Percentiles rank a stretch among this genome's conserved stretches.
phyloP scores from a whole-genome alignment of 352 stramenopile species.

The Phytophthora hibernalis region DNA sequence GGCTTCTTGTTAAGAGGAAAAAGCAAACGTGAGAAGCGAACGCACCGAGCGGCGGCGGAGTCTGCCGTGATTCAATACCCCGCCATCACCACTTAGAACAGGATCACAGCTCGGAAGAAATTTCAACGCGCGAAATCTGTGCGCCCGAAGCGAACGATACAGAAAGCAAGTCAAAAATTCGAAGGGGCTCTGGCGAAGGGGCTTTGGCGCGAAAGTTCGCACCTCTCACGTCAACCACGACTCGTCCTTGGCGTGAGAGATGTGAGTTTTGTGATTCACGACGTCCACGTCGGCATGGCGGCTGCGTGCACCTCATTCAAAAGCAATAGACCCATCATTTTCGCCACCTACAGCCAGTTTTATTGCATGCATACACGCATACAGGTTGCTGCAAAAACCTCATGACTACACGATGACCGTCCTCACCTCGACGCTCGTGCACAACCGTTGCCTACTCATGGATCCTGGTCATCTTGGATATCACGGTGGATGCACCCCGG shows the following conservation, averaged over 20 bases:
- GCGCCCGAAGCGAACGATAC: not conserved
- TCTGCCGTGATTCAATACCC: not conserved
- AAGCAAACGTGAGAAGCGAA: not conserved
- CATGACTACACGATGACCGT: not conserved
- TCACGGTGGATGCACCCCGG: not conserved
- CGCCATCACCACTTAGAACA: not conserved
- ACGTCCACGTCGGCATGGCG: not conserved
- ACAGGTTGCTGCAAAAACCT: not conserved
- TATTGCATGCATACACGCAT: conserved; percentile 5
- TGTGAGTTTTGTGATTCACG: no score
- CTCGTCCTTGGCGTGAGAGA: no score
- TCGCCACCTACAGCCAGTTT: not conserved
- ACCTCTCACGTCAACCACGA: not conserved
- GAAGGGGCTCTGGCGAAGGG: not conserved
- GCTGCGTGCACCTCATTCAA: not conserved
- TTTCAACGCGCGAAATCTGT: conserved; percentile 18
- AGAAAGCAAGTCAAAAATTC: not conserved
- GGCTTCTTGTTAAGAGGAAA: not conserved
- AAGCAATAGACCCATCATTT: not conserved
- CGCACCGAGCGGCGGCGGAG: no score
- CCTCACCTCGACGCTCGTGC: not conserved
- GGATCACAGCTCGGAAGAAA: not conserved
- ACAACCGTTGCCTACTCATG: conserved; percentile 1
- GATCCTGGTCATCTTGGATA: conserved; percentile 12
- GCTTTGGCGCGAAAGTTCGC: conserved; percentile 3